A percentile compares a stretch with the other conserved stretches of the same genome.
Conservation (phyloP, 176 grass and related monocot species). For the Rhynchospora pubera region DNA sequence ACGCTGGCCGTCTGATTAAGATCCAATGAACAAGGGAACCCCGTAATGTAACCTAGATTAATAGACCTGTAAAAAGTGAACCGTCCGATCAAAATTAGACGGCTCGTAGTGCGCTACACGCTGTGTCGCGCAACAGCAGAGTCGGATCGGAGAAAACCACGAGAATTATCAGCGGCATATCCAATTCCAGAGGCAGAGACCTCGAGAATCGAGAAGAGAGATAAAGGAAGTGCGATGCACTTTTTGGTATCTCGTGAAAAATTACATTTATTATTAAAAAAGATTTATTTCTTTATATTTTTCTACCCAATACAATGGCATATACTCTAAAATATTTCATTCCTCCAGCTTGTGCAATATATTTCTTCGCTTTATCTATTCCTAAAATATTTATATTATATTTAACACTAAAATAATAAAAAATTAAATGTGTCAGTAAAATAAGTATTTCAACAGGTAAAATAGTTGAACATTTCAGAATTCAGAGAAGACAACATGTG, state of each 20-base stretch:
- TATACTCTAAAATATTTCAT: neutral
- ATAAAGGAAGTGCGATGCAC: neutral
- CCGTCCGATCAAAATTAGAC: too few species aligned
- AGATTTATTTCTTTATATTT: neutral
- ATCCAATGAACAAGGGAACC: too few species aligned
- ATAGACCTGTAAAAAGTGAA: too few species aligned
- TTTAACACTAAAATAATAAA: too few species aligned
- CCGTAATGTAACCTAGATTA: too few species aligned
- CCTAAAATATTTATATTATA: too few species aligned
- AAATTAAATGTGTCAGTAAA: neutral
- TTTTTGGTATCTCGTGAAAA: neutral
- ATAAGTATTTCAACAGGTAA: neutral
- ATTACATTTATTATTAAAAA: neutral
- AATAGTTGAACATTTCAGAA: neutral
- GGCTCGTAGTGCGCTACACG: too few species aligned
- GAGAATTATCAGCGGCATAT: slow-evolving; percentile 3
- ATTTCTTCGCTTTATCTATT: neutral
- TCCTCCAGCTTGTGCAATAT: neutral
- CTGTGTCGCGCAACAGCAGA: too few species aligned
- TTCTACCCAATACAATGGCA: neutral
- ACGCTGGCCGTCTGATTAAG: too few species aligned
- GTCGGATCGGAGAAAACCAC: too few species aligned
- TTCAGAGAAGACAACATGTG: neutral
- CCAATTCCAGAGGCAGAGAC: neutral
- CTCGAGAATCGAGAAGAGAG: neutral